A percentile compares a stretch with the other conserved stretches of the same genome.
phyloP scores from a whole-genome alignment of 345 rosid species.

The Aquilaria sinensis region DNA sequence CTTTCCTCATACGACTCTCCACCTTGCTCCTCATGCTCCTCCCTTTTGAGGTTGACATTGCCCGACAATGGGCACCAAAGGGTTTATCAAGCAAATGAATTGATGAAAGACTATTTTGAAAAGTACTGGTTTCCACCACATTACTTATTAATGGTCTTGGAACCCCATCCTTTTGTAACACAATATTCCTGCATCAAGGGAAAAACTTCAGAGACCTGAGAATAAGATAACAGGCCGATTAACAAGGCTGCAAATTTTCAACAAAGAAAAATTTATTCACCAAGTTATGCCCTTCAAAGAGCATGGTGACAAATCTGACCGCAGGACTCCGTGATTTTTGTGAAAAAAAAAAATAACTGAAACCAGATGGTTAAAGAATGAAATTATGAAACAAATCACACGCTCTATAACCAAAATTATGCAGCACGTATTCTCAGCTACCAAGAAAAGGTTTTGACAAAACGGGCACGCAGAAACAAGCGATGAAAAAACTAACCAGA shows the following conservation, averaged over 20 bases:
- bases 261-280: neutral
- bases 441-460: neutral
- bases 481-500: neutral
- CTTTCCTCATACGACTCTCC: constrained; percentile 82
- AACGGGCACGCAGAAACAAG: constrained; percentile 2
- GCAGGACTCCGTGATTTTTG: constrained; percentile 3
- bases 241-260: neutral
- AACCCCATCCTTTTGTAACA: constrained; percentile 19
- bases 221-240: neutral
- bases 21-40: constrained; percentile 94
- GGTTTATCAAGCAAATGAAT: constrained; percentile 12
- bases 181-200: constrained; percentile 27
- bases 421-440: neutral
- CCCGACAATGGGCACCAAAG: constrained; percentile 38
- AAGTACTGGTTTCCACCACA: constrained; percentile 11
- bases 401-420: neutral
- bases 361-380: neutral
- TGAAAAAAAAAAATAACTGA: neutral
- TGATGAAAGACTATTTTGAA: constrained; percentile 17
- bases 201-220: neutral
- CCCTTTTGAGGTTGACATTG: constrained; percentile 80
- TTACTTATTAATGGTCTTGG: constrained; percentile 11
- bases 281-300: neutral
- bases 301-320: constrained; percentile 11
- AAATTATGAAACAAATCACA: neutral